These are phyloP conservation scores for Aspergillus conjunctus DNA, from an alignment of 495 filamentous ascomycete genomes.

Conservation along the genomic window DNA sequence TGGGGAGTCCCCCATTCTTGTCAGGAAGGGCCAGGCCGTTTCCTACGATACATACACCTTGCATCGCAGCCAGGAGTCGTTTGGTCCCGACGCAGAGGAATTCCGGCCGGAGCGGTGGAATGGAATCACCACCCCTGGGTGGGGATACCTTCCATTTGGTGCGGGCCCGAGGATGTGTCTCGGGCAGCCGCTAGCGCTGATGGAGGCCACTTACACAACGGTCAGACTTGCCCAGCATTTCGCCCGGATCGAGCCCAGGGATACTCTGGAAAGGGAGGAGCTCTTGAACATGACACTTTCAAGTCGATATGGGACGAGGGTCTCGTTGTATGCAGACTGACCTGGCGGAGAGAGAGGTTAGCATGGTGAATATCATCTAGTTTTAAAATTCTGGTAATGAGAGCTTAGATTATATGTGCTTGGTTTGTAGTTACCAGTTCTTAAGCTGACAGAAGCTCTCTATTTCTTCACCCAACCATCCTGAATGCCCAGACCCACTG, in stretches of 20 bases:
- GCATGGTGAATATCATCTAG: no score
- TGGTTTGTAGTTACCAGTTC: no score
- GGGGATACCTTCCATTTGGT: conserved; percentile 4
- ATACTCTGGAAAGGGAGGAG: neutral
- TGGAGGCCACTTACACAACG: neutral
- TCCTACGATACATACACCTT: neutral
- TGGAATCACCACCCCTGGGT: neutral
- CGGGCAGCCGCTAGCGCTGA: neutral
- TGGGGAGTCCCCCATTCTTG: conserved; percentile 3
- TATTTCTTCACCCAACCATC: no score
- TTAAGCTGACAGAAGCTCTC: no score
- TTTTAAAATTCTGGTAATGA: no score
- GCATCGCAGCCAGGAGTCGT: neutral
- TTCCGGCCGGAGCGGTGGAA: conserved; percentile 11
- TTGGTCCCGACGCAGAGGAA: conserved; percentile 3
- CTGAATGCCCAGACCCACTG: no score
- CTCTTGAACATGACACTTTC: neutral
- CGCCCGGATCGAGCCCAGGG: neutral
- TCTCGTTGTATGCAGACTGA: neutral
- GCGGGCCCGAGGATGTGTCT: conserved; percentile 6
- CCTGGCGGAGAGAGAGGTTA: no score
- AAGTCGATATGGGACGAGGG: neutral
- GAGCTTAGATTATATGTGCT: no score
- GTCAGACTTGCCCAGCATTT: neutral
- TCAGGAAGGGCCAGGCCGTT: conserved; percentile 2